These are phyloP conservation scores for Microstegium vimineum DNA, from an alignment of 176 grass and related monocot genomes.

Conservation along the genomic window DNA sequence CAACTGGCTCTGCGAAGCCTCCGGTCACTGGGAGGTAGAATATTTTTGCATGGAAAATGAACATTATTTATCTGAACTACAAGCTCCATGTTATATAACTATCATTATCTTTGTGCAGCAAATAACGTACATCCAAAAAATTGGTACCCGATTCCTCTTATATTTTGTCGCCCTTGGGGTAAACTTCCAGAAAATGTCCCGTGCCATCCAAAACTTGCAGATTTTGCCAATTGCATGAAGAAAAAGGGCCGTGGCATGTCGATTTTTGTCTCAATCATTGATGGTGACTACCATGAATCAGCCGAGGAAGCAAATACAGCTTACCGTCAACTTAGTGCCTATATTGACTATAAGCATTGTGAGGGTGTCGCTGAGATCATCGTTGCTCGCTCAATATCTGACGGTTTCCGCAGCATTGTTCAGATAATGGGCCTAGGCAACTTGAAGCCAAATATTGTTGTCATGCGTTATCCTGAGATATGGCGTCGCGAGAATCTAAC, in stretches of 20 bases:
- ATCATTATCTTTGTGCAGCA: slow-evolving; percentile 40
- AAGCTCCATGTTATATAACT: slow-evolving; percentile 5
- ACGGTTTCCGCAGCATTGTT: slow-evolving; percentile 75
- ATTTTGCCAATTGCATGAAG: slow-evolving; percentile 95
- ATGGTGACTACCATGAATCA: slow-evolving; percentile 67
- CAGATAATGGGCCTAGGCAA: slow-evolving; percentile 96
- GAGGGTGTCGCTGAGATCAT: slow-evolving; percentile 92
- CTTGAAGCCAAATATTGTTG: slow-evolving; percentile 92
- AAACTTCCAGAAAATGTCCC: slow-evolving; percentile 86
- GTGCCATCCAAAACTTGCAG: slow-evolving; percentile 94
- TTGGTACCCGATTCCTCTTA: slow-evolving; percentile 96
- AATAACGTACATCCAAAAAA: slow-evolving; percentile 96
- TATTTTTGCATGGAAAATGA: slow-evolving; percentile 13
- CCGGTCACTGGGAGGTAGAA: slow-evolving; percentile 82
- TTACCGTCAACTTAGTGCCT: slow-evolving; percentile 56
- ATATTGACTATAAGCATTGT: slow-evolving; percentile 84
- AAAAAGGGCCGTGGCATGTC: slow-evolving; percentile 87
- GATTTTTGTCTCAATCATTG: slow-evolving; percentile 75
- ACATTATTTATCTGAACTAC: not conserved
- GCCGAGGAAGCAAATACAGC: slow-evolving; percentile 64
- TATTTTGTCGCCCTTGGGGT: slow-evolving; percentile 97
- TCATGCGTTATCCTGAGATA: slow-evolving; percentile 94
- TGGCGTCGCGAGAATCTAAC: slow-evolving; percentile 85
- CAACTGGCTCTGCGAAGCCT: slow-evolving; percentile 81
- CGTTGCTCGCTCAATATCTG: slow-evolving; percentile 71